These are phyloP conservation scores for Eimeria praecox DNA, from an alignment of 169 alveolate species.

Conservation along the genomic window DNA sequence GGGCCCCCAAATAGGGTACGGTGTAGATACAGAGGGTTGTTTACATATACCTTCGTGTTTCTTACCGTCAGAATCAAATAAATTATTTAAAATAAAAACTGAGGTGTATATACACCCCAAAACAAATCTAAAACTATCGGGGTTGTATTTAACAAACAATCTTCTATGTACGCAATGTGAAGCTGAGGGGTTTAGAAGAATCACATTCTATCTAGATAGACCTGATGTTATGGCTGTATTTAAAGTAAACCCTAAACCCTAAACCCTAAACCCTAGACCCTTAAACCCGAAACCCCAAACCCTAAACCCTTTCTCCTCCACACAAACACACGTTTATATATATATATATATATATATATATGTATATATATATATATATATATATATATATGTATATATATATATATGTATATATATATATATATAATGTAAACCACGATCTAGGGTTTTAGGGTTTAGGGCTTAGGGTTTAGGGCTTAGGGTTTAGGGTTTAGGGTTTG, in stretches of 20 bases:
- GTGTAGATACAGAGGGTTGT: conserved; percentile 46
- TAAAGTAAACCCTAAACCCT: conserved; percentile 84
- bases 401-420: too few species aligned
- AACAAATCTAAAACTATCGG: conserved; percentile 70
- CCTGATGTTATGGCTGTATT: conserved; percentile 94
- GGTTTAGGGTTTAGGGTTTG: not conserved
- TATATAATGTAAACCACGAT: conserved; percentile 82
- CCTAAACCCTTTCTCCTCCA: too few species aligned
- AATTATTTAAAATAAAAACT: conserved; percentile 81
- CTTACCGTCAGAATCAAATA: conserved; percentile 72
- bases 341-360: too few species aligned
- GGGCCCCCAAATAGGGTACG: not conserved
- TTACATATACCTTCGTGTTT: conserved; percentile 76
- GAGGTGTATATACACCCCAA: conserved; percentile 81
- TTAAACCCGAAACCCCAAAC: too few species aligned
- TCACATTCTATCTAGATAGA: conserved; percentile 93
- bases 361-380: too few species aligned
- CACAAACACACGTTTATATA: too few species aligned
- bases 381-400: too few species aligned
- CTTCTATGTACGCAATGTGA: conserved; percentile 94
- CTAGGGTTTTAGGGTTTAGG: too few species aligned
- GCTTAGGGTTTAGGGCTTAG: too few species aligned
- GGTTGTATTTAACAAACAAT: conserved; percentile 90
- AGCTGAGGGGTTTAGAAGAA: conserved; percentile 94
- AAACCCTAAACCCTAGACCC: too few species aligned